These are phyloP conservation scores for Psilocybe subaeruginosa DNA, from an alignment of 768 basidiomycete species.

Conservation along the genomic window DNA sequence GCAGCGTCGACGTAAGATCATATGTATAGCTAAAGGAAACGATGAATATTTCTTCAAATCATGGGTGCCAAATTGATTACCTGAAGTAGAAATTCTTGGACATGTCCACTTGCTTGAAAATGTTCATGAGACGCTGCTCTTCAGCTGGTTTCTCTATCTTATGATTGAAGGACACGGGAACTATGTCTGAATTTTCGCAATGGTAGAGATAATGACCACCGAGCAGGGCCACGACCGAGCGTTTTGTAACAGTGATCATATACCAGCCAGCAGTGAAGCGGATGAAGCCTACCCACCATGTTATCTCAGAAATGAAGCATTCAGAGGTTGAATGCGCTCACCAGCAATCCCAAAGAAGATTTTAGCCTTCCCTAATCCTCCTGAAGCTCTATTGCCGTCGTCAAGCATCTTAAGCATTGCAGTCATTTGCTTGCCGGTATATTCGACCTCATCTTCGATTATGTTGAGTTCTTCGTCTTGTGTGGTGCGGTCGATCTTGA, in stretches of 20 bases:
- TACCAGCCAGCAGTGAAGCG: slow-evolving; percentile 97
- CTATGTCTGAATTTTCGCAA: slow-evolving; percentile 87
- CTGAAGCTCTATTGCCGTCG: slow-evolving; percentile 88
- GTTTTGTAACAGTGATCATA: slow-evolving; percentile 87
- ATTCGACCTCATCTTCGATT: slow-evolving; percentile 87
- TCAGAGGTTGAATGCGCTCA: slow-evolving; percentile 30
- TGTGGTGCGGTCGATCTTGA: slow-evolving; percentile 90
- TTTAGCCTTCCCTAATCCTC: slow-evolving; percentile 80
- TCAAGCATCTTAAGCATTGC: slow-evolving; percentile 93
- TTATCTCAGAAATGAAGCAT: not conserved
- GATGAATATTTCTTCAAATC: not conserved
- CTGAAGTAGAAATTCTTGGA: slow-evolving; percentile 99
- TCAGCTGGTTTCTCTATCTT: slow-evolving; percentile 88
- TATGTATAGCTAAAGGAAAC: slow-evolving; percentile 78
- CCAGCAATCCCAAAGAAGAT: slow-evolving; percentile 86
- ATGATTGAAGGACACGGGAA: slow-evolving; percentile 77
- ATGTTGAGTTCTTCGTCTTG: slow-evolving; percentile 75
- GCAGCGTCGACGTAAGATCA: slow-evolving; percentile 94
- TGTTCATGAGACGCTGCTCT: slow-evolving; percentile 84
- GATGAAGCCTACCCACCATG: slow-evolving; percentile 73
- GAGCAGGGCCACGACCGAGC: slow-evolving; percentile 89
- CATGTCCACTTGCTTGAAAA: slow-evolving; percentile 97
- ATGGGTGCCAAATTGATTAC: slow-evolving; percentile 36
- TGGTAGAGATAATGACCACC: slow-evolving; percentile 98
- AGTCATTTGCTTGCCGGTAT: slow-evolving; percentile 88